Conservation (phyloP, 129 eudicot species). For the Smallanthus sonchifolius region DNA sequence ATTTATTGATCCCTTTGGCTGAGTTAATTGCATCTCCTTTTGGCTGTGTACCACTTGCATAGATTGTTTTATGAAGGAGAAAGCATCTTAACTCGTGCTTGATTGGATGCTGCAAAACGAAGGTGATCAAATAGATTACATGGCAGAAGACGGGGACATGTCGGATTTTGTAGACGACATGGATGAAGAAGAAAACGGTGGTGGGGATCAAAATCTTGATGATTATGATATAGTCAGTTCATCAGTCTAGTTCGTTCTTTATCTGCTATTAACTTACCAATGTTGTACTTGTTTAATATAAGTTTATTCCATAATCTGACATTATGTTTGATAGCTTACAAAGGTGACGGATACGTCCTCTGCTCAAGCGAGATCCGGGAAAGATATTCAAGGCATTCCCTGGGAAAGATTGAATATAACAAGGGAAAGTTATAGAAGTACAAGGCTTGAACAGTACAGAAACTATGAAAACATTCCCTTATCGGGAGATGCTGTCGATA, state of each 20-base stretch:
- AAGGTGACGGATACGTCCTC: conserved; percentile 71
- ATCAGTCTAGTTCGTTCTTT: background rate
- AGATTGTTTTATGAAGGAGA: conserved; percentile 7
- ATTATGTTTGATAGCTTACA: conserved; percentile 30
- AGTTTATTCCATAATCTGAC: background rate
- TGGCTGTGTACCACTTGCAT: conserved; percentile 5
- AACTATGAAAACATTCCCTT: conserved; percentile 18
- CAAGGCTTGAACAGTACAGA: conserved; percentile 15
- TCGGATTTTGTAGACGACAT: conserved; percentile 36
- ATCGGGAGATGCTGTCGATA: conserved; percentile 22
- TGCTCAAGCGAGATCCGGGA: conserved; percentile 69
- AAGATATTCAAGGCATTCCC: conserved; percentile 81
- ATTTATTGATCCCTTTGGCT: background rate
- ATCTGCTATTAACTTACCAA: background rate
- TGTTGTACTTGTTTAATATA: background rate
- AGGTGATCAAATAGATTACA: conserved; percentile 37
- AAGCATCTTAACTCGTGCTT: conserved; percentile 4
- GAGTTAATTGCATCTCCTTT: background rate
- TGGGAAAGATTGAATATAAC: conserved; percentile 73
- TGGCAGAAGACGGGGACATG: conserved; percentile 52
- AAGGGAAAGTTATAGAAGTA: conserved; percentile 33
- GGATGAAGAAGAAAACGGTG: conserved; percentile 39
- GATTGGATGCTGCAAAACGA: conserved; percentile 32
- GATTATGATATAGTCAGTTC: conserved; percentile 57
- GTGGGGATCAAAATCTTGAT: conserved; percentile 37